Conservation (phyloP, 2,329 filamentous ascomycete species). For the Sclerotinia subarctica region DNA sequence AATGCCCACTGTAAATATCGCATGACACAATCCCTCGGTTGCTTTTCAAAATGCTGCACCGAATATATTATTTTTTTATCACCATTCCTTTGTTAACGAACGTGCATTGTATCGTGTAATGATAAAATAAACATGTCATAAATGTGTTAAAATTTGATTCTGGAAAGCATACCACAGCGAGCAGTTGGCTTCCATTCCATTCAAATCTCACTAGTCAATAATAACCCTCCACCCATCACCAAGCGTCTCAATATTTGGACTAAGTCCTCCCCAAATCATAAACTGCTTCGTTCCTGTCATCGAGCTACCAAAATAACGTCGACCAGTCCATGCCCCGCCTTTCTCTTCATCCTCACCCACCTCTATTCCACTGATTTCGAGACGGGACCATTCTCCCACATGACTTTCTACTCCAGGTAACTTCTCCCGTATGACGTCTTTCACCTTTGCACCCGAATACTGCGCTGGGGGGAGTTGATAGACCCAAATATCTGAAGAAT, state of each 20-base stretch:
- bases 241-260: background rate
- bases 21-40: too few relatives aligned
- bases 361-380: slow-evolving; percentile 7
- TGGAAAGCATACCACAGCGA: background rate
- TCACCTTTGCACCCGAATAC: slow-evolving; percentile 5
- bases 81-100: too few relatives aligned
- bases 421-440: background rate
- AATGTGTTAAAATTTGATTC: background rate
- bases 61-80: too few relatives aligned
- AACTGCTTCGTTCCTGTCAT: slow-evolving; percentile 16
- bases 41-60: too few relatives aligned
- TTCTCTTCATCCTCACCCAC: slow-evolving; percentile 13
- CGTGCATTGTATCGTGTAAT: too few relatives aligned
- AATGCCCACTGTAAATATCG: too few relatives aligned
- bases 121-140: too few relatives aligned
- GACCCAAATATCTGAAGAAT: slow-evolving; percentile 9
- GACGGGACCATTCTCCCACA: slow-evolving; percentile 4
- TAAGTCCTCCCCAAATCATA: slow-evolving; percentile 14
- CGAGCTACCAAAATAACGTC: slow-evolving; percentile 10
- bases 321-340: slow-evolving; percentile 12
- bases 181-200: background rate
- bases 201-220: background rate
- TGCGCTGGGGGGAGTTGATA: background rate
- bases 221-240: slow-evolving; percentile 17
- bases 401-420: slow-evolving; percentile 10